These are phyloP conservation scores for Echites panduratus DNA, from an alignment of 257 asterid species.

Conservation along the genomic window DNA sequence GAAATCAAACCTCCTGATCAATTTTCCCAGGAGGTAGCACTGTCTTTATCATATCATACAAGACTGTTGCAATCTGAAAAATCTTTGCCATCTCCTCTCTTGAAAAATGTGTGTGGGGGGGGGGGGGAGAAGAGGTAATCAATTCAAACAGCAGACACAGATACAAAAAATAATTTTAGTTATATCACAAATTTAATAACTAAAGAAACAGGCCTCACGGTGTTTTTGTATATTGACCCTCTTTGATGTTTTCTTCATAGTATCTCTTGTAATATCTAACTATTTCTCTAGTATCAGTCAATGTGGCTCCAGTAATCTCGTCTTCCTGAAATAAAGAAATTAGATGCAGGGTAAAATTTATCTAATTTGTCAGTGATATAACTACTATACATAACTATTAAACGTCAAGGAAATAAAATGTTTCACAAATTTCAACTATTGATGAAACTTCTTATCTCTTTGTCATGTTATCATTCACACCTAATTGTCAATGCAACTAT, in stretches of 20 bases:
- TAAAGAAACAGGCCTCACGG: conserved; percentile 51
- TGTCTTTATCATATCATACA: conserved; percentile 72
- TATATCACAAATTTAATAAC: neutral
- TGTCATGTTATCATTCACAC: neutral
- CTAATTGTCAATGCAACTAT: neutral
- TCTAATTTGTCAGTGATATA: neutral
- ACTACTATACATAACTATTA: neutral
- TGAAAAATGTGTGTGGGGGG: too few relatives aligned
- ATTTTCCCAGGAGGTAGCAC: conserved; percentile 54
- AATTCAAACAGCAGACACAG: conserved; percentile 1
- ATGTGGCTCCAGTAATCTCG: conserved; percentile 36
- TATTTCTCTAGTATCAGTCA: conserved; percentile 63
- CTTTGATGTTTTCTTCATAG: conserved; percentile 64
- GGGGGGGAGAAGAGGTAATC: conserved; percentile 12
- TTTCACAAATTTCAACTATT: neutral
- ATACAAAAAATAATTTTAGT: neutral
- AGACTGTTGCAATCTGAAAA: conserved; percentile 79
- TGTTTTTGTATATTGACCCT: conserved; percentile 76
- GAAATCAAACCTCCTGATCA: conserved; percentile 60
- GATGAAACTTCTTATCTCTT: neutral
- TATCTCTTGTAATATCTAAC: conserved; percentile 60
- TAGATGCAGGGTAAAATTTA: conserved; percentile 5
- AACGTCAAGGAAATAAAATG: neutral
- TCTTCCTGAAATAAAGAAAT: conserved; percentile 64
- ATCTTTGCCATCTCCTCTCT: conserved; percentile 97